A percentile compares a stretch with the other conserved stretches of the same genome.
These are phyloP conservation scores for Dryas integrifolia DNA, from an alignment of 331 rosid species.

Conservation along the genomic window DNA sequence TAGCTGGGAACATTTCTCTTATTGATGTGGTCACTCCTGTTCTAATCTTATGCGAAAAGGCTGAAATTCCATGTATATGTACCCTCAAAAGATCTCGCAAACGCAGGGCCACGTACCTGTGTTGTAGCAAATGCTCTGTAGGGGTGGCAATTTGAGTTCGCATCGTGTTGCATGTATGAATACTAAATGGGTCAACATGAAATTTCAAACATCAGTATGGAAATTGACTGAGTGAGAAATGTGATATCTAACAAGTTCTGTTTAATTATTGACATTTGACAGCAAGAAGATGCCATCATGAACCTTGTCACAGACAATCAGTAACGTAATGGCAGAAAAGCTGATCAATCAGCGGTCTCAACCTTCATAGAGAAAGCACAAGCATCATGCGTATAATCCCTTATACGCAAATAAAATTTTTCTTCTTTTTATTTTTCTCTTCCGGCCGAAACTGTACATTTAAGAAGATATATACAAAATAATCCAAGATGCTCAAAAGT, in stretches of 20 bases:
- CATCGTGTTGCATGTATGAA: no score
- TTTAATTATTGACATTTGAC: no score
- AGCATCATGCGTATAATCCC: background rate
- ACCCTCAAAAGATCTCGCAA: conserved; percentile 52
- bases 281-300: no score
- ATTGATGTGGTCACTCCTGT: conserved; percentile 91
- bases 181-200: no score
- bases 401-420: background rate
- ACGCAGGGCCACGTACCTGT: no score
- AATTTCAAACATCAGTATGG: no score
- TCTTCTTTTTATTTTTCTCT: background rate
- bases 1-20: conserved; percentile 91
- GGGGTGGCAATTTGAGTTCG: no score
- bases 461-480: background rate
- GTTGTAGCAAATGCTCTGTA: no score
- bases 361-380: conserved; percentile 5
- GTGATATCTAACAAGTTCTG: no score
- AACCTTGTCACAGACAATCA: no score
- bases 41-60: conserved; percentile 81
- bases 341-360: background rate
- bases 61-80: conserved; percentile 75
- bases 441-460: background rate
- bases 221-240: no score
- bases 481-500: conserved; percentile 1
- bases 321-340: background rate